Conservation (phyloP, 768 basidiomycete species). For the Termitomyces bulborhizus region DNA sequence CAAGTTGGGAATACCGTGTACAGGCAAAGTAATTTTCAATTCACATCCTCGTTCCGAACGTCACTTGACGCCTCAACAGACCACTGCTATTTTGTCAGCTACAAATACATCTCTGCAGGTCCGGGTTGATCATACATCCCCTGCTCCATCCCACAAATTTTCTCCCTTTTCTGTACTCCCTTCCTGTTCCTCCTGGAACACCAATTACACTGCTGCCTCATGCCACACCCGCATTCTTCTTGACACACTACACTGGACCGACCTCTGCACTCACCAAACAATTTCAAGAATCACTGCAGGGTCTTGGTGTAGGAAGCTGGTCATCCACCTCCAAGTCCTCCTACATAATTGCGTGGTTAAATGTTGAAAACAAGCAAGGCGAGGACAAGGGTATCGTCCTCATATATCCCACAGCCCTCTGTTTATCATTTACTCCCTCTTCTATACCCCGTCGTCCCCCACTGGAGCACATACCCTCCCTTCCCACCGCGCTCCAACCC, state of each 20-base stretch:
- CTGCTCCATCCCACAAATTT: constrained; percentile 52
- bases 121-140: constrained; percentile 57
- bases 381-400: constrained; percentile 75
- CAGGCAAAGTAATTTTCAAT: constrained; percentile 33
- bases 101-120: constrained; percentile 40
- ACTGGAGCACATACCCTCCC: constrained; percentile 53
- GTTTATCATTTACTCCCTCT: constrained; percentile 32
- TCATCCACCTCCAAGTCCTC: constrained; percentile 3
- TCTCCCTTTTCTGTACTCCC: constrained; percentile 37
- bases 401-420: constrained; percentile 66
- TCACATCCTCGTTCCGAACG: background rate
- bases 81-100: constrained; percentile 58
- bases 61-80: constrained; percentile 25
- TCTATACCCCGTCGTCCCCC: constrained; percentile 33
- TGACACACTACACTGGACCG: constrained; percentile 66
- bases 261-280: constrained; percentile 53
- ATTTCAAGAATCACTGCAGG: constrained; percentile 57
- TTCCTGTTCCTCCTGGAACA: constrained; percentile 50
- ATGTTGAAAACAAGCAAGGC: constrained; percentile 70
- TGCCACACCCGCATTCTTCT: constrained; percentile 66
- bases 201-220: constrained; percentile 69
- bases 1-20: constrained; percentile 55
- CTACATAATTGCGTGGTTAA: constrained; percentile 65
- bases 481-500: constrained; percentile 57
- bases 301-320: constrained; percentile 41